A percentile compares a stretch with the other conserved stretches of the same genome.
These are phyloP conservation scores for Eurotiales sp. DNA, from an alignment of 2,329 filamentous ascomycete species.

Conservation along the genomic window DNA sequence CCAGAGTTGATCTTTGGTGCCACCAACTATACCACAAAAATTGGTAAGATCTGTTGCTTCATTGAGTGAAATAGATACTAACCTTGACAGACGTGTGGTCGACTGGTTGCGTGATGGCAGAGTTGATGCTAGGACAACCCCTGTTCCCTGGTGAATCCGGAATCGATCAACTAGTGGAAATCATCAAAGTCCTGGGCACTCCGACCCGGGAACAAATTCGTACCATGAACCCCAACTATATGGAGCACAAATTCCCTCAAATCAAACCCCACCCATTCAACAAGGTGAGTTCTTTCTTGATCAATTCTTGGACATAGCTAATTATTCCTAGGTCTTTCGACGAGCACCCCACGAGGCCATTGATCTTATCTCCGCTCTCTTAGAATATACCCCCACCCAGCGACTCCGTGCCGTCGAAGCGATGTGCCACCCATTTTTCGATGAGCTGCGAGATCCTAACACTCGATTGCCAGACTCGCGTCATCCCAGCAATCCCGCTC, in stretches of 20 bases:
- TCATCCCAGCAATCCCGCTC: slow-evolving; percentile 73
- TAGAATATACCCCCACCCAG: slow-evolving; percentile 97
- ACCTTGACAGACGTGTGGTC: slow-evolving; percentile 84
- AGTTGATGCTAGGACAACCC: slow-evolving; percentile 97
- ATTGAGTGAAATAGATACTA: neutral
- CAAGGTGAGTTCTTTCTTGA: slow-evolving; percentile 56
- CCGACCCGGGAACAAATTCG: slow-evolving; percentile 97
- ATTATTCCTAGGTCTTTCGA: slow-evolving; percentile 69
- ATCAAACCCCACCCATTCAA: slow-evolving; percentile 99
- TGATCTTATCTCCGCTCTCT: slow-evolving; percentile 84
- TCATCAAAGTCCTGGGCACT: slow-evolving; percentile 97
- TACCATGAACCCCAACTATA: slow-evolving; percentile 99
- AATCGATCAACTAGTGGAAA: slow-evolving; percentile 97
- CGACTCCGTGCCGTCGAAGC: slow-evolving; percentile 89
- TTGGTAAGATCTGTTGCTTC: slow-evolving; percentile 67
- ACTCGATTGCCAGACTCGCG: slow-evolving; percentile 92
- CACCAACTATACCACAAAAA: slow-evolving; percentile 99
- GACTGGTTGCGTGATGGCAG: slow-evolving; percentile 98
- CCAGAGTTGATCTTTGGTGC: slow-evolving; percentile 98
- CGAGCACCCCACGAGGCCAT: slow-evolving; percentile 92
- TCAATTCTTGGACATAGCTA: neutral
- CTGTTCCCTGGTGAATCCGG: slow-evolving; percentile 97
- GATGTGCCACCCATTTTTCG: slow-evolving; percentile 98
- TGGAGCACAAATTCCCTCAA: slow-evolving; percentile 99
- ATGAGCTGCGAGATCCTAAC: slow-evolving; percentile 87